phyloP scores from a whole-genome alignment of 352 stramenopile species.

The Pythium pectinolyticum region DNA sequence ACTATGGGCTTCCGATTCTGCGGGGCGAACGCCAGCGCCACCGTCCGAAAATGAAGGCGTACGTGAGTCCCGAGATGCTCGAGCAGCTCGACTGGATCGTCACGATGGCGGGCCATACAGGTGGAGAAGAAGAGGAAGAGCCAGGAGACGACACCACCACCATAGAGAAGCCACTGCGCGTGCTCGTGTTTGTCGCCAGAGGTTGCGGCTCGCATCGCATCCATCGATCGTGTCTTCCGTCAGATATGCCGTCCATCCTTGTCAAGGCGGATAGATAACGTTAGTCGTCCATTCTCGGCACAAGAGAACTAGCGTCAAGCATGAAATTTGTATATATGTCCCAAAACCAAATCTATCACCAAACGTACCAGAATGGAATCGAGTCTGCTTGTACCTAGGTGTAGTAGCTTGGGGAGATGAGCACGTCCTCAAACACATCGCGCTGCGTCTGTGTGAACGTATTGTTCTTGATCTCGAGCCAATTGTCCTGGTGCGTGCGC shows the following conservation, averaged over 20 bases:
- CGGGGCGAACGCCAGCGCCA: neutral
- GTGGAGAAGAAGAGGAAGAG: too few species aligned
- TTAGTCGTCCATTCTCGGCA: too few species aligned
- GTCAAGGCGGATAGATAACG: too few species aligned
- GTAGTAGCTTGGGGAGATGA: constrained; percentile 80
- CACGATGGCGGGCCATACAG: too few species aligned
- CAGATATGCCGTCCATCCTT: too few species aligned
- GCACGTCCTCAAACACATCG: constrained; percentile 73
- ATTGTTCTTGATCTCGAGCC: constrained; percentile 65
- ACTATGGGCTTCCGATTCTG: neutral
- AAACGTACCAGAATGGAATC: too few species aligned
- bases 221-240: too few species aligned
- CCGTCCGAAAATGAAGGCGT: too few species aligned
- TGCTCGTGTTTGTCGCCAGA: constrained; percentile 3
- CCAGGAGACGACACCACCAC: neutral
- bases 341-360: neutral
- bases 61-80: constrained; percentile 3
- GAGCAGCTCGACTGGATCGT: constrained; percentile 2
- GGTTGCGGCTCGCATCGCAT: too few species aligned
- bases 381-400: constrained; percentile 24
- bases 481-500: constrained; percentile 83
- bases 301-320: too few species aligned
- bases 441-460: constrained; percentile 64
- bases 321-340: too few species aligned
- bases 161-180: neutral